Base-by-base conservation (phyloP, 805 yeast genomes). In the Trichomonascus vanleenenianus region DNA sequence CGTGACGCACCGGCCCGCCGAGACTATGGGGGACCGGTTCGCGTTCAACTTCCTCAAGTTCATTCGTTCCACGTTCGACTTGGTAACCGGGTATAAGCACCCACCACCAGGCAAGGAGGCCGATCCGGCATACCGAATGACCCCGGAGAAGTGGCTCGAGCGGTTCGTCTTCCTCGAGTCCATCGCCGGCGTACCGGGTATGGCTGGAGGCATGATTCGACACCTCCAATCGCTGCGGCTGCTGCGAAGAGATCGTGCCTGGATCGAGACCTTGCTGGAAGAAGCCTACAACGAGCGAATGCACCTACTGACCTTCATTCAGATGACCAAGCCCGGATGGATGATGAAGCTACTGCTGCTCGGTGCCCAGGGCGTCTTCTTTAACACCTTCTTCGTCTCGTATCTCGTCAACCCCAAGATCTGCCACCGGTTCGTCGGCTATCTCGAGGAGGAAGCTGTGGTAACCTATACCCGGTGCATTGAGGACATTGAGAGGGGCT, bases 211-310 rank as follows among this genome's bases (percentile, higher is more conserved):
- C 1, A 82, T 81, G 63, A 60, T 83, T 36, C 72, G 88, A 47
- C 88, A 83, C 58, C 68, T 82, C 54, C 80, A 78, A 51, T 74
- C 85, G 1, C 59, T 82, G 41, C 65, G 89, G 51, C 60, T 80
- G 42, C 65, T 83, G 52, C 71, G 71, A 55, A 64, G 88, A 48
- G 89, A 82, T 59, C 74, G 78, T 56, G 87, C 85, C 1, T 83
- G 86, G 83, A 72, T 83, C 50, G 85, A 82, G 59, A 81, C 88
- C 1, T 65, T 83, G 34, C 65, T 77, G 34, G 88, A 82, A 55
- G 89, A 82, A 57, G 86, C 88, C 1, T 83, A 81, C 64, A 82
- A 83, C 56, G 89, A 82, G 62, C 71, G 87, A 60, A 82, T 83
- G 83, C 89, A 82, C 59, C 68, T 82, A 43, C 66, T 82, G 54